Percentiles rank a stretch among this genome's conserved stretches.
Evolutionary conservation across 192 early-diverging fungal genomes (phyloP).

Genomic region (Paraglomus brasilianum): DNA sequence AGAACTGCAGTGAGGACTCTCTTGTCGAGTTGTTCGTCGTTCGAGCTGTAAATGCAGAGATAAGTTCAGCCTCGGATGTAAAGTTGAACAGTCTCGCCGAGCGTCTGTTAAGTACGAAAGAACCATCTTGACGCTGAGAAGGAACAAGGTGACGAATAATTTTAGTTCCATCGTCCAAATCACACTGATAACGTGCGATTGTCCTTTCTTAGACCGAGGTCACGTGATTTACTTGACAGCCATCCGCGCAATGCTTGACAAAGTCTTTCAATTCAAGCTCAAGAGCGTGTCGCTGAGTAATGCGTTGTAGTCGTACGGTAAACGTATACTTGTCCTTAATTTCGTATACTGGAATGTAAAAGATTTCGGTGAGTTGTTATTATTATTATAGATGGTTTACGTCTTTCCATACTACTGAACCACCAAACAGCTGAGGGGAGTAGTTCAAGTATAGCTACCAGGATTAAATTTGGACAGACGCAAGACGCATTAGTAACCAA

Average conservation of each 20-base stretch:
- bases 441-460: too few relatives aligned
- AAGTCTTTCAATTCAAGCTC: slow-evolving; percentile 62
- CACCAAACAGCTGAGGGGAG: slow-evolving; percentile 71
- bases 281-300: slow-evolving; percentile 72
- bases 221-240: not conserved
- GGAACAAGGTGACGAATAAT: slow-evolving; percentile 4
- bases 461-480: too few relatives aligned
- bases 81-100: slow-evolving; percentile 21
- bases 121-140: slow-evolving; percentile 17
- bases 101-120: slow-evolving; percentile 9
- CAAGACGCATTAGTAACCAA: too few relatives aligned
- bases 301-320: slow-evolving; percentile 82
- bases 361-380: slow-evolving; percentile 84
- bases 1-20: not conserved
- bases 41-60: not conserved
- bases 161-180: not conserved
- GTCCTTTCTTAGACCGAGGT: slow-evolving; percentile 48
- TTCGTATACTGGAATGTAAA: slow-evolving; percentile 81
- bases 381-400: slow-evolving; percentile 79
- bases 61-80: not conserved
- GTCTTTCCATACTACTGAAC: slow-evolving; percentile 63
- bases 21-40: not conserved
- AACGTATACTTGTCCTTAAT: slow-evolving; percentile 62
- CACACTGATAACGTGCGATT: slow-evolving; percentile 54
- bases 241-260: slow-evolving; percentile 48